These are phyloP conservation scores for Saccharomycopsis olivae DNA, from an alignment of 805 yeast genomes.

Conservation along the genomic window DNA sequence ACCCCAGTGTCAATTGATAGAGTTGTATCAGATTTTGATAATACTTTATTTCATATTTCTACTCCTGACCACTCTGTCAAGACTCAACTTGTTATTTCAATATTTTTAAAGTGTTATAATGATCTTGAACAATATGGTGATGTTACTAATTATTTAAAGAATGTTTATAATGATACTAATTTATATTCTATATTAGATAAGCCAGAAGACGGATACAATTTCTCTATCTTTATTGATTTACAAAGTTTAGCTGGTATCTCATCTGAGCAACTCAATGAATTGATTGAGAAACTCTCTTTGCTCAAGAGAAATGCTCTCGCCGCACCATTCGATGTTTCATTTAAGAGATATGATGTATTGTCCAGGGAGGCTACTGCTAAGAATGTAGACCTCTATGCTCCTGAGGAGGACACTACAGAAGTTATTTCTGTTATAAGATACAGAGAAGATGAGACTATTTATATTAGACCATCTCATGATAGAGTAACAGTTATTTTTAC, in stretches of 20 bases:
- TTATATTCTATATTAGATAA: slow-evolving; percentile 27
- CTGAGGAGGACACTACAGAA: slow-evolving; percentile 33
- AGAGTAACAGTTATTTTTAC: slow-evolving; percentile 95
- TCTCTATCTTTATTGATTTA: slow-evolving; percentile 61
- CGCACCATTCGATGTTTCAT: slow-evolving; percentile 86
- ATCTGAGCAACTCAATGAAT: slow-evolving; percentile 35
- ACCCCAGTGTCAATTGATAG: slow-evolving; percentile 58
- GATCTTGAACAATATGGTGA: slow-evolving; percentile 66
- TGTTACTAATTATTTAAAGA: slow-evolving; percentile 27
- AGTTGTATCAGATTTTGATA: slow-evolving; percentile 89
- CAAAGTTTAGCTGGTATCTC: slow-evolving; percentile 26
- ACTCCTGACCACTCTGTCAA: slow-evolving; percentile 59
- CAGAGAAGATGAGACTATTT: slow-evolving; percentile 89
- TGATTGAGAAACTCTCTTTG: slow-evolving; percentile 58
- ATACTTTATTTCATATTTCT: slow-evolving; percentile 86
- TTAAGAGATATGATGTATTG: slow-evolving; percentile 63
- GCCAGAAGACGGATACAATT: slow-evolving; percentile 74
- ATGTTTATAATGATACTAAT: slow-evolving; percentile 42
- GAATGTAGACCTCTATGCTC: slow-evolving; percentile 28
- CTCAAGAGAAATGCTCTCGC: slow-evolving; percentile 83
- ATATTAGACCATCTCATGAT: slow-evolving; percentile 84
- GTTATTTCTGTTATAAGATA: slow-evolving; percentile 60
- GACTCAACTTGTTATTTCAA: slow-evolving; percentile 51
- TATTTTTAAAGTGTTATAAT: slow-evolving; percentile 65
- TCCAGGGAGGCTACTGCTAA: slow-evolving; percentile 30